These are phyloP conservation scores for Dendrobium huoshanense DNA, from an alignment of 106 monocot genomes.

Conservation along the genomic window DNA sequence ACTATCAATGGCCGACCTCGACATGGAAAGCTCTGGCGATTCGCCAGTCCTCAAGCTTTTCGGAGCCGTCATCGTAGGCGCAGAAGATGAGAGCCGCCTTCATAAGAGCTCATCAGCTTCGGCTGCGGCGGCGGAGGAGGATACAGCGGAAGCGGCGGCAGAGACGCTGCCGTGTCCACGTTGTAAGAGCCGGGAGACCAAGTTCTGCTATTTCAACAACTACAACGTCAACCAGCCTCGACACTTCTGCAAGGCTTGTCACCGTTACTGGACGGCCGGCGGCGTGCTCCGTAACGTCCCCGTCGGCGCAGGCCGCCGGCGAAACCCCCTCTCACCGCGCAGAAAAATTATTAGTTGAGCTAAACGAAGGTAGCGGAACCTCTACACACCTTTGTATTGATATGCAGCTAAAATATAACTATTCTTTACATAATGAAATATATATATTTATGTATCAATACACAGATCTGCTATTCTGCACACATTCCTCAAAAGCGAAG, in stretches of 20 bases:
- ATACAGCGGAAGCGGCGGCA: constrained; percentile 7
- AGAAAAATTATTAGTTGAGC: neutral
- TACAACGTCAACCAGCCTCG: constrained; percentile 52
- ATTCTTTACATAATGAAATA: no score
- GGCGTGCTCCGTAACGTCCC: constrained; percentile 52
- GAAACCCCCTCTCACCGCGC: neutral
- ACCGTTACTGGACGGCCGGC: constrained; percentile 66
- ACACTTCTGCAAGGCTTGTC: constrained; percentile 60
- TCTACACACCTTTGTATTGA: no score
- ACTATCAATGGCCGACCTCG: neutral
- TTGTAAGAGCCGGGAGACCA: constrained; percentile 48
- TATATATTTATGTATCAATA: no score
- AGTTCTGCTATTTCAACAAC: constrained; percentile 10
- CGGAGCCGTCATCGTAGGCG: neutral
- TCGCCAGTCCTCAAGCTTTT: constrained; percentile 6
- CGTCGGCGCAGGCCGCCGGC: constrained; percentile 12
- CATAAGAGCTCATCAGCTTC: neutral
- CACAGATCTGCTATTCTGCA: neutral
- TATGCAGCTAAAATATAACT: no score
- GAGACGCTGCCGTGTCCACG: constrained; percentile 30
- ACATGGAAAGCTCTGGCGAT: neutral
- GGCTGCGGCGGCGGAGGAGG: neutral
- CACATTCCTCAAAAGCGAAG: neutral
- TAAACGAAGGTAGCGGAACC: no score
- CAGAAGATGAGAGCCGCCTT: neutral